Evolutionary conservation across 164 flowering plant genomes (phyloP).

Genomic region (Amborella trichopoda): DNA sequence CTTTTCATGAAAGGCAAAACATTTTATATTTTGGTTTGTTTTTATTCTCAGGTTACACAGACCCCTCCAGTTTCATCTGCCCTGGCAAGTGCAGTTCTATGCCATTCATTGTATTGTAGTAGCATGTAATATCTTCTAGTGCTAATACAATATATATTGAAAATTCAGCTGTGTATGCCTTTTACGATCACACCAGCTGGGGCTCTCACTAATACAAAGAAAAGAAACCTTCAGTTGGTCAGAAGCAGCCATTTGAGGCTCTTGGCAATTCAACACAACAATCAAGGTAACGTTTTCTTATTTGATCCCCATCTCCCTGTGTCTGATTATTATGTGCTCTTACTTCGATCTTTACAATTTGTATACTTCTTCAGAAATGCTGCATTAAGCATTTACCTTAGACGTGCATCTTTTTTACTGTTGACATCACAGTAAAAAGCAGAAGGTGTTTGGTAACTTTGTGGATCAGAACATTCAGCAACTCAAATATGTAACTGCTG

Average conservation of each 20-base stretch:
- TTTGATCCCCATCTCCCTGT: background rate
- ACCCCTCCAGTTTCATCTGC: background rate
- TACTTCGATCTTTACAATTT: too few relatives aligned
- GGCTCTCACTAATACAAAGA: conserved; percentile 33
- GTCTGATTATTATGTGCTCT: too few relatives aligned
- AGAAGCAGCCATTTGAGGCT: conserved; percentile 75
- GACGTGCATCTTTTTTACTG: too few relatives aligned
- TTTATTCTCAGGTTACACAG: too few relatives aligned
- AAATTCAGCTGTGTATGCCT: conserved; percentile 44
- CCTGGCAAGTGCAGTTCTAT: background rate
- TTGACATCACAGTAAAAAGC: conserved; percentile 98
- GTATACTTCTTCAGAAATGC: too few relatives aligned
- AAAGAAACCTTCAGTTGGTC: conserved; percentile 61
- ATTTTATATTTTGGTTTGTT: too few relatives aligned
- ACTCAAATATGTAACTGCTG: conserved; percentile 98
- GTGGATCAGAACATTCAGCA: conserved; percentile 90
- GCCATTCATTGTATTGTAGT: too few relatives aligned
- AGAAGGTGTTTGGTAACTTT: conserved; percentile 67
- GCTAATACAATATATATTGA: too few relatives aligned
- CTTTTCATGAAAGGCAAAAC: too few relatives aligned
- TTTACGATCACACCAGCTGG: conserved; percentile 29
- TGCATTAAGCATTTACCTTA: too few relatives aligned
- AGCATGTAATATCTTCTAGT: too few relatives aligned
- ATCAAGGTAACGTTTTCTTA: conserved; percentile 35
- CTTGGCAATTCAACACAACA: conserved; percentile 52